Evolutionary conservation across 331 rosid genomes (phyloP).

Genomic region (Quercus phellos): DNA sequence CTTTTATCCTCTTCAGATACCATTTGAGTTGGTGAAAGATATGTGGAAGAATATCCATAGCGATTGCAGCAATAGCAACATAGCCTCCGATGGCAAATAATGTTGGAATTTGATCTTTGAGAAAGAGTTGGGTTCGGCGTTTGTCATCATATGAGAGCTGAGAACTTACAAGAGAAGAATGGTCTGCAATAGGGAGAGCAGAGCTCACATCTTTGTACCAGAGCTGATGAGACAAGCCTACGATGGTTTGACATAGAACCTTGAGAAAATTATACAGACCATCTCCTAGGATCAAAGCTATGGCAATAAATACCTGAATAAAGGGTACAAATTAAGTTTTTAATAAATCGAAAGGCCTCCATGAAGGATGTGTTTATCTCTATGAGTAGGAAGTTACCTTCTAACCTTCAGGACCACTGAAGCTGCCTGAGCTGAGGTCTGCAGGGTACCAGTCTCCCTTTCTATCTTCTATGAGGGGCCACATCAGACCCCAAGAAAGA

Average conservation of each 20-base stretch:
- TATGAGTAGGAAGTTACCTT: constrained; percentile 34
- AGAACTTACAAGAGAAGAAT: neutral
- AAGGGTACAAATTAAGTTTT: constrained; percentile 11
- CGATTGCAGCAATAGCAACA: constrained; percentile 26
- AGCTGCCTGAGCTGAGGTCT: constrained; percentile 17
- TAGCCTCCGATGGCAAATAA: constrained; percentile 39
- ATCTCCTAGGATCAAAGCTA: constrained; percentile 65
- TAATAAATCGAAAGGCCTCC: neutral
- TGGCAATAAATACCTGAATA: constrained; percentile 42
- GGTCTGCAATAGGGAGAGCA: constrained; percentile 28
- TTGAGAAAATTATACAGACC: constrained; percentile 66
- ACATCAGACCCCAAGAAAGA: constrained; percentile 78
- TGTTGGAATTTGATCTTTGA: constrained; percentile 38
- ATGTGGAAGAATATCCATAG: constrained; percentile 32
- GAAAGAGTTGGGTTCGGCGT: constrained; percentile 25
- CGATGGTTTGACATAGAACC: constrained; percentile 44
- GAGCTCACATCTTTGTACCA: constrained; percentile 12
- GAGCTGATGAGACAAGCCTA: constrained; percentile 36
- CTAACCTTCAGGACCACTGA: constrained; percentile 24
- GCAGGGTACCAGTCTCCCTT: constrained; percentile 51
- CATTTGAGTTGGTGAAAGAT: constrained; percentile 36
- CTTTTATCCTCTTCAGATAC: constrained; percentile 7
- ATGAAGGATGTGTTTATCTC: neutral
- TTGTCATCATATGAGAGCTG: constrained; percentile 29
- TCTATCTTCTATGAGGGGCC: constrained; percentile 63